A percentile compares a stretch with the other conserved stretches of the same genome.
These are phyloP conservation scores for Spirogloea muscicola DNA, from an alignment of 139 green algal genomes.

Conservation along the genomic window DNA sequence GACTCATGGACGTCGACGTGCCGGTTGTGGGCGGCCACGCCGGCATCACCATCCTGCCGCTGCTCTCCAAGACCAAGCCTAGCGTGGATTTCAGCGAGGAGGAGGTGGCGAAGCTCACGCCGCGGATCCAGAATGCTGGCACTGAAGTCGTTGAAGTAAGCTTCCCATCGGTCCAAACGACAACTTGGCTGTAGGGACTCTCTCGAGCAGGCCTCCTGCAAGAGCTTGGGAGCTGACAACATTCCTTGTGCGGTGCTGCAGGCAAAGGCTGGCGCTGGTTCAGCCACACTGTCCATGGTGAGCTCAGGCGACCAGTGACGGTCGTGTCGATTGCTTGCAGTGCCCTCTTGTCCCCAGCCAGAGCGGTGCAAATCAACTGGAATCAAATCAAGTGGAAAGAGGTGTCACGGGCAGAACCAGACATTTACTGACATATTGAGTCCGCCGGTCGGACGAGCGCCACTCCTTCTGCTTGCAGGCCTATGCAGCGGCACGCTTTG, in stretches of 20 bases:
- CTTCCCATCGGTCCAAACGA: background rate
- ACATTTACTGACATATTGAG: background rate
- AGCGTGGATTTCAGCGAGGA: slow-evolving; percentile 66
- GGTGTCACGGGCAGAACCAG: background rate
- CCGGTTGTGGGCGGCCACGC: slow-evolving; percentile 96
- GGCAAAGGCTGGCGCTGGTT: slow-evolving; percentile 81
- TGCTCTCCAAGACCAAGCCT: slow-evolving; percentile 82
- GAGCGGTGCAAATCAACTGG: background rate
- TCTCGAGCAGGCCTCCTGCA: no score
- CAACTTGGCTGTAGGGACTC: no score
- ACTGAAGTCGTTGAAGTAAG: slow-evolving; percentile 90
- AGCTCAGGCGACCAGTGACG: no score
- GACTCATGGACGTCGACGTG: slow-evolving; percentile 60
- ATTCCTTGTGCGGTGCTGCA: no score
- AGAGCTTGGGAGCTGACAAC: no score
- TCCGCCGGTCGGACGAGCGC: background rate
- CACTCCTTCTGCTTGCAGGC: slow-evolving; percentile 51
- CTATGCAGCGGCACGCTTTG: slow-evolving; percentile 93
- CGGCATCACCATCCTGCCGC: slow-evolving; percentile 93
- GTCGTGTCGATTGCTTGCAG: no score
- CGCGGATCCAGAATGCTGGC: slow-evolving; percentile 91
- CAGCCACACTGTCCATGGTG: slow-evolving; percentile 94
- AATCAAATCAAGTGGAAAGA: background rate
- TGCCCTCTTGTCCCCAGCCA: background rate
- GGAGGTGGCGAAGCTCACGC: slow-evolving; percentile 76